Conservation (phyloP, 176 grass and related monocot species). For the Hyparrhenia diplandra region DNA sequence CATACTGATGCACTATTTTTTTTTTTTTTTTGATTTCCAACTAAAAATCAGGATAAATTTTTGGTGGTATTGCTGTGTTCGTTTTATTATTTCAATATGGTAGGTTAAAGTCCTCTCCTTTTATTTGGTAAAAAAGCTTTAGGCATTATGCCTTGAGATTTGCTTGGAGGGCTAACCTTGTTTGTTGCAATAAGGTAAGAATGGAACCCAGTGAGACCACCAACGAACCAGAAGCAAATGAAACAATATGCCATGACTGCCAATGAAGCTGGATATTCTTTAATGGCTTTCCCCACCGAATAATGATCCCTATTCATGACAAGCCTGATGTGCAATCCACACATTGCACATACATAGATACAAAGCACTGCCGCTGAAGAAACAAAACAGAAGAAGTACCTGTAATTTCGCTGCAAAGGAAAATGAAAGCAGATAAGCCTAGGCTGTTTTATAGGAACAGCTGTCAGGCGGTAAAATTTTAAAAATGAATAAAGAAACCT, state of each 20-base stretch:
- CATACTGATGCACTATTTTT: background rate
- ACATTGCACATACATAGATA: constrained; percentile 76
- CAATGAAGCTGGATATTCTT: constrained; percentile 65
- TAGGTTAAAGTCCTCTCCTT: background rate
- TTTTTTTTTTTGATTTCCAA: background rate
- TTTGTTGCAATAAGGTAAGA: constrained; percentile 67
- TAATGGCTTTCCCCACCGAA: constrained; percentile 56
- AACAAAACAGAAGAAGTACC: constrained; percentile 74
- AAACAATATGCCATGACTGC: constrained; percentile 81
- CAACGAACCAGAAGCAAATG: constrained; percentile 70
- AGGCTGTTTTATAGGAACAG: constrained; percentile 6
- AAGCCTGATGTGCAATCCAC: constrained; percentile 61
- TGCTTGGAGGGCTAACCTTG: constrained; percentile 41
- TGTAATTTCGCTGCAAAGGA: constrained; percentile 62
- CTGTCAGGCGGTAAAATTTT: background rate
- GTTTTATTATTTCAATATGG: constrained; percentile 6
- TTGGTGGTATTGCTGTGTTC: background rate
- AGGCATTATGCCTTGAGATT: background rate
- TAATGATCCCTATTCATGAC: constrained; percentile 56
- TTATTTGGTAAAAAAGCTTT: background rate
- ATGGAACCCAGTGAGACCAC: constrained; percentile 76
- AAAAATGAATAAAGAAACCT: background rate
- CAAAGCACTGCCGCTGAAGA: constrained; percentile 60
- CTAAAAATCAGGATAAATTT: background rate
- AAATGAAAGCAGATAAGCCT: constrained; percentile 4